Evolutionary conservation across 176 grass and related monocot species (phyloP).

Genomic region (Eragrostis nindensis): DNA sequence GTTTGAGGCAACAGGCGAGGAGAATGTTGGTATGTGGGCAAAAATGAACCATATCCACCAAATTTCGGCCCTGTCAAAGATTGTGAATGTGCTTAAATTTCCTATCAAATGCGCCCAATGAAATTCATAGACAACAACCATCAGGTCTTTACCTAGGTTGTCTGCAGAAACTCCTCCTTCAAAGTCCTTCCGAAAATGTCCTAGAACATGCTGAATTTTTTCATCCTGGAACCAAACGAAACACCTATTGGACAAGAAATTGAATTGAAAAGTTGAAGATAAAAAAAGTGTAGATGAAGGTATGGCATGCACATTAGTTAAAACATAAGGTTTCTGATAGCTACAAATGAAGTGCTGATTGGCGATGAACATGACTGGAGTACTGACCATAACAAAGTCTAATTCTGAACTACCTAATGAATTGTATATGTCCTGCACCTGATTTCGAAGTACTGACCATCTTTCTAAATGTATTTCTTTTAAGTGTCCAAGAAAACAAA

Average conservation of each 20-base stretch:
- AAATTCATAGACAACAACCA: background rate
- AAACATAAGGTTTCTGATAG: background rate
- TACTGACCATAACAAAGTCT: conserved; percentile 14
- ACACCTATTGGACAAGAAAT: conserved; percentile 1
- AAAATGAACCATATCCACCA: conserved; percentile 87
- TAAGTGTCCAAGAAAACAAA: background rate
- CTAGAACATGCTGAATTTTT: conserved; percentile 64
- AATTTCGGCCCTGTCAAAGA: conserved; percentile 74
- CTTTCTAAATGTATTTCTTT: background rate
- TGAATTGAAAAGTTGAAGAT: background rate
- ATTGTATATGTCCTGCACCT: background rate
- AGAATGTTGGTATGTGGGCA: conserved; percentile 69
- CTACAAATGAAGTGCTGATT: conserved; percentile 5
- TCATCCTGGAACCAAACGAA: conserved; percentile 57
- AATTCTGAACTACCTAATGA: background rate
- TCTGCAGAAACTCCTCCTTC: conserved; percentile 71
- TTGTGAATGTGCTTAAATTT: conserved; percentile 20
- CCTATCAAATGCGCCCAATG: background rate
- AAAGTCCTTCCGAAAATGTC: conserved; percentile 83
- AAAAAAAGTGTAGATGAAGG: background rate
- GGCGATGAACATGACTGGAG: no score
- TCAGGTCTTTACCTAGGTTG: conserved; percentile 62
- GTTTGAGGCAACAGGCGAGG: conserved; percentile 59
- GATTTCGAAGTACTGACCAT: conserved; percentile 1
- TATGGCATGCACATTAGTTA: conserved; percentile 1